Base-by-base conservation (phyloP, 2,329 filamentous ascomycete species). In the Botryotinia globosa region DNA sequence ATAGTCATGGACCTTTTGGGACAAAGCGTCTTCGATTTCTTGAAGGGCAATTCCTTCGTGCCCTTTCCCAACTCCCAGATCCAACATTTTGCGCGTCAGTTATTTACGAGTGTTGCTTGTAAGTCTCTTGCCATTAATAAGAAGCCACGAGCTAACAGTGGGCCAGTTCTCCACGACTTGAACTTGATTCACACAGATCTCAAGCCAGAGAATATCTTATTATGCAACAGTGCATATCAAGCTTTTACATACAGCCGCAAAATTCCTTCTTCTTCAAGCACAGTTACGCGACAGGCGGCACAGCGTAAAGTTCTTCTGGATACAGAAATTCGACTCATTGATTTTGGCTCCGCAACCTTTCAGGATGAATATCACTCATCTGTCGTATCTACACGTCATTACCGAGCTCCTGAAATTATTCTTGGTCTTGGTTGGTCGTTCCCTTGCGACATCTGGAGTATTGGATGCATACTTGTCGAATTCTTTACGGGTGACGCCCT, bases 11-110 rank as follows among this genome's bases (percentile, higher is more conserved):
- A 91, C 76, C 83, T 91, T 5, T 88, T 98, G 45, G 95, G 95
- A 65, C 95, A 98, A 80, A 98, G 95, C 79, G 95, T 99, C 69
- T 99, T 99, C 81, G 96, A 99, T 83, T 99, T 99, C 78, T 87
- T 99, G 65, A 99, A 99, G 84, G 91, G 91, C 79, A 98, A 98
- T 80, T 88, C 89, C 76, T 99, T 99, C 80, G 94, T 97, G 29
- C 96, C 96, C 0, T 99, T 99, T 80, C 96, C 96, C 20, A 98
- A 97, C 85, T 98, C 94, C 77, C 96, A 99, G 82, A 99, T 99
- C 73, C 96, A 98, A 82, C 95, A 89, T 81, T 98, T 99, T 85
- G 96, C 96, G 65, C 90, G 95, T 67, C 96, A 99, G 81, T 86
- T 99, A 25, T 92, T 99, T 74, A 98, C 95, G n/a, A 98, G 95